phyloP scores from a whole-genome alignment of 306 rosid genomes.

The Ziziphus jujuba region DNA sequence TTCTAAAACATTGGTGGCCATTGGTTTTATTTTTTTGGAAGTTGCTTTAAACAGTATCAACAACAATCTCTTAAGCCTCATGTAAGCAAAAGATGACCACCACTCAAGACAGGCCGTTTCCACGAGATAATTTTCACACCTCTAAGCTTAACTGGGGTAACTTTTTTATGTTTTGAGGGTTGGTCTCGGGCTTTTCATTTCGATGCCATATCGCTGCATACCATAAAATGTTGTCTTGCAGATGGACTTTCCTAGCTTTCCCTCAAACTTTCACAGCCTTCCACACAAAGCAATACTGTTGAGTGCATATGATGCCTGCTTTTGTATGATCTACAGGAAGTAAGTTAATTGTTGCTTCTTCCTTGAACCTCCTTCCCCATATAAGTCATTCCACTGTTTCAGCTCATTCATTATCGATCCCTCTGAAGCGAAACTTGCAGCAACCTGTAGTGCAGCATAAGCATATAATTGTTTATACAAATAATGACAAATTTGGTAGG shows the following conservation, averaged over 20 bases:
- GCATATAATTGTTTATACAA: slow-evolving; percentile 6
- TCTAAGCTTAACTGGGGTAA: slow-evolving; percentile 17
- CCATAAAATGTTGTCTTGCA: slow-evolving; percentile 21
- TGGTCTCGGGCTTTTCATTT: slow-evolving; percentile 7
- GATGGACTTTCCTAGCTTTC: slow-evolving; percentile 22
- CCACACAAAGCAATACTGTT: slow-evolving; percentile 7
- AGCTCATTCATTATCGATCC: slow-evolving; percentile 85
- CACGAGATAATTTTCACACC: slow-evolving; percentile 1
- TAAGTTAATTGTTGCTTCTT: slow-evolving; percentile 91
- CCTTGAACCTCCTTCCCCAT: slow-evolving; percentile 96
- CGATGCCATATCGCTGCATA: slow-evolving; percentile 1
- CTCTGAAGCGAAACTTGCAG: slow-evolving; percentile 88
- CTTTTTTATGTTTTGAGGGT: slow-evolving; percentile 15
- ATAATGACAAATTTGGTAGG: no score
- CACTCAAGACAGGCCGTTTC: slow-evolving; percentile 3
- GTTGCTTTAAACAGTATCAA: slow-evolving; percentile 20
- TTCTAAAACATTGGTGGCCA: slow-evolving; percentile 20
- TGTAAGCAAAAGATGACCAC: slow-evolving; percentile 21
- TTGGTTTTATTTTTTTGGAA: slow-evolving; percentile 21
- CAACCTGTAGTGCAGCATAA: slow-evolving; percentile 52
- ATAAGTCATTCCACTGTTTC: slow-evolving; percentile 88
- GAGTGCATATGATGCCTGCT: slow-evolving; percentile 9
- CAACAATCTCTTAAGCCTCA: slow-evolving; percentile 38
- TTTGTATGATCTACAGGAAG: slow-evolving; percentile 52
- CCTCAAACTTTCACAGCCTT: slow-evolving; percentile 19